Conservation (phyloP, 2,329 filamentous ascomycete genomes). For the Raffaelea deltoideospora region DNA sequence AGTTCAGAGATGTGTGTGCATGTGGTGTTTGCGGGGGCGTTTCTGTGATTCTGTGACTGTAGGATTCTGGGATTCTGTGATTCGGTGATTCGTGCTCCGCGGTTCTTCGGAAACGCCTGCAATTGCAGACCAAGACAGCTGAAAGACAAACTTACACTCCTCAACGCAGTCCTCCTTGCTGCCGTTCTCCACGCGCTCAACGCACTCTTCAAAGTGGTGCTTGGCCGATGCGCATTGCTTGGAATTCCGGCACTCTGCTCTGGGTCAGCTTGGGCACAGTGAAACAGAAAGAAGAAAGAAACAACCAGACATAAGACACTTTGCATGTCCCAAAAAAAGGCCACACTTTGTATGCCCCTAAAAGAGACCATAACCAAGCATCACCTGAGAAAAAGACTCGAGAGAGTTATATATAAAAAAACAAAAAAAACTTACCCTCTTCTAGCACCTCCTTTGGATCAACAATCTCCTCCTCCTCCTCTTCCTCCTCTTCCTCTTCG, state of each 20-base stretch:
- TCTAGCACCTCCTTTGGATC: constrained; percentile 81
- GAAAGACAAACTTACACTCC: constrained; percentile 60
- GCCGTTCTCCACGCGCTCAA: constrained; percentile 77
- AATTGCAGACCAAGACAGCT: background rate
- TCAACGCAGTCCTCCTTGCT: constrained; percentile 94
- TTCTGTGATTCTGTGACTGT: too few species aligned
- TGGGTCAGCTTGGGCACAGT: constrained; percentile 5
- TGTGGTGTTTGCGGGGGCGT: too few species aligned
- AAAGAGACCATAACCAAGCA: background rate
- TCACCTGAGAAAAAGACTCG: too few species aligned
- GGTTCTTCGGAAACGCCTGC: too few species aligned
- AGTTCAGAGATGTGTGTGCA: too few species aligned
- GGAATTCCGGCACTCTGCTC: constrained; percentile 78
- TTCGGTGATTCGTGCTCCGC: too few species aligned
- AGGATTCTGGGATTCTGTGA: too few species aligned
- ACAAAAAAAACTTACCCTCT: constrained; percentile 49
- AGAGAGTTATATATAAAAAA: too few species aligned
- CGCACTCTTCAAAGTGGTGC: constrained; percentile 98
- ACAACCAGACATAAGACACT: too few species aligned
- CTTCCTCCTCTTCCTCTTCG: constrained; percentile 62
- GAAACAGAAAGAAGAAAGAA: too few species aligned
- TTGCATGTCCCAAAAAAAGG: too few species aligned
- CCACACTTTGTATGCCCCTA: background rate
- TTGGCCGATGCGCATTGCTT: constrained; percentile 73
- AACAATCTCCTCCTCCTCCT: constrained; percentile 67